Evolutionary conservation across 345 rosid species (phyloP).

Genomic region (Streptanthus diversifolius): DNA sequence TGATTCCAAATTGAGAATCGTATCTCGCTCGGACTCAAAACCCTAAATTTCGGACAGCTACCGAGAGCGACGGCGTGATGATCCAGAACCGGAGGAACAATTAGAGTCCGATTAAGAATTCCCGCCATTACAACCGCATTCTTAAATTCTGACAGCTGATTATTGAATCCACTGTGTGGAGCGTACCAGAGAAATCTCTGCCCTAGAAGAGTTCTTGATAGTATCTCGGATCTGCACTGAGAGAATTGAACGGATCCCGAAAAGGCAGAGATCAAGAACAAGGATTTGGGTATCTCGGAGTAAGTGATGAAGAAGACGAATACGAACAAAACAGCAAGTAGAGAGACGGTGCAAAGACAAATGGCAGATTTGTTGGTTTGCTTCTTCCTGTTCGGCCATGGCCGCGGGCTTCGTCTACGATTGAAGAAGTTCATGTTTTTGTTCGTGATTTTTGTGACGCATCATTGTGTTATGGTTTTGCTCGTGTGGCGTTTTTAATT

Average conservation of each 20-base stretch:
- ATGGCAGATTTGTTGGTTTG: conserved; percentile 38
- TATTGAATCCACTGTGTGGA: conserved; percentile 95
- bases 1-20: conserved; percentile 71
- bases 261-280: conserved; percentile 40
- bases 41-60: conserved; percentile 96
- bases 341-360: conserved; percentile 29
- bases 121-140: conserved; percentile 71
- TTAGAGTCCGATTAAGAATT: conserved; percentile 73
- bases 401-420: conserved; percentile 28
- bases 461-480: background rate
- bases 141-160: conserved; percentile 87
- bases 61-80: conserved; percentile 95
- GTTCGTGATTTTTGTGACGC: background rate
- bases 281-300: conserved; percentile 42
- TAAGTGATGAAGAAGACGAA: conserved; percentile 42
- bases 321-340: conserved; percentile 23
- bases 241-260: conserved; percentile 39
- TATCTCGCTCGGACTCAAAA: conserved; percentile 49
- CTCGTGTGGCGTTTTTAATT: background rate
- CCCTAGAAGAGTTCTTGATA: conserved; percentile 18
- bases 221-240: conserved; percentile 40
- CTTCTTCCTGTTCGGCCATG: conserved; percentile 45
- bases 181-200: conserved; percentile 70
- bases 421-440: conserved; percentile 43
- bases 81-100: conserved; percentile 82